Evolutionary conservation across 306 rosid genomes (phyloP), one percentile per base, ranked within the genome.

Genomic region (Prunus mongolica): DNA sequence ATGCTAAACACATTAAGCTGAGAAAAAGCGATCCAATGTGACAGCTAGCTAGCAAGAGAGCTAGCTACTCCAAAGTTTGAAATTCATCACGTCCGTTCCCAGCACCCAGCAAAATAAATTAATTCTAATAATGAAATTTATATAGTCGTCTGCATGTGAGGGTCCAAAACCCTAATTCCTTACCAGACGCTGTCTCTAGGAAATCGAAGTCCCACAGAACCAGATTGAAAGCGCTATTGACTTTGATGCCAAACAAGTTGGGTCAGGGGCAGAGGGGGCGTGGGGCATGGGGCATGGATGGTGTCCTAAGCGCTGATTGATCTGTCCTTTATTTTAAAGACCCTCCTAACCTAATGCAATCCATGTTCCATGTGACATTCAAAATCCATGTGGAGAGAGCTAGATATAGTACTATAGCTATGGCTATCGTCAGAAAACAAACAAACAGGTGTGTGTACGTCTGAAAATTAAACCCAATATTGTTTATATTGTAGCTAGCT

Each of bases 241-340:
- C 56, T 75, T 80, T 67, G 80, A 74, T 67, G 41, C 64, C 75
- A 74, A 84, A 82, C 78, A 80, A 71, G 77, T 49, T 83, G 76
- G 80, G 76, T 69, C 67, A 66, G 69, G 66, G 55, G 19, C 55
- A 55, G 72, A 50, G 67, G 44, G 2, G 25, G 41, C 24, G 67
- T 41, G 28, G 67, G 74, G 71, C 9, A 52, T 41, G 28, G 67
- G 74, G 71, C 12, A 52, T 70, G n/a, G 65, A 65, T 64, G 71
- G 77, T 82, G 77, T 75, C 85, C 79, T 71, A 60, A 82, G 71
- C 82, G 76, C 88, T 82, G 76, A 87, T 80, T 82, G 80, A 78
- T 82, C 69, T 72, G 84, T 84, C 88, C 85, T 80, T 75, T 30
- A 14, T 72, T 56, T 62, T 69, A 66, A 72, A 70, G 74, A 77